These are phyloP conservation scores for Fusarium begoniae DNA, from an alignment of 2,329 filamentous ascomycete genomes.

Conservation along the genomic window DNA sequence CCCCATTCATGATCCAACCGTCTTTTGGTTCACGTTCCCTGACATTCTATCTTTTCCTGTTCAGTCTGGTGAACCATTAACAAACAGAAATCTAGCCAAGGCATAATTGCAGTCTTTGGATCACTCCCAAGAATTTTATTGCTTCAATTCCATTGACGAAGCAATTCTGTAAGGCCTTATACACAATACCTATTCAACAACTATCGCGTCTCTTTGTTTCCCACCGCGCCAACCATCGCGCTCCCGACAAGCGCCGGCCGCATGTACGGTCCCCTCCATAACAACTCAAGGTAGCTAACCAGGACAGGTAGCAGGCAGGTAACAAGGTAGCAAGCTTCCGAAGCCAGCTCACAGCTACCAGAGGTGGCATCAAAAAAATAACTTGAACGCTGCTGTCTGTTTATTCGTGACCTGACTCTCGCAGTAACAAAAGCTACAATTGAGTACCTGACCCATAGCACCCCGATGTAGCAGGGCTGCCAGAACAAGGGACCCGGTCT, in stretches of 20 bases:
- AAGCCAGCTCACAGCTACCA: slow-evolving; percentile 31
- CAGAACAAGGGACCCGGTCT: slow-evolving; percentile 34
- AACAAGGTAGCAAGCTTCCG: slow-evolving; percentile 10
- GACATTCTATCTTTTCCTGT: slow-evolving; percentile 4
- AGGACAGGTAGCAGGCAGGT: slow-evolving; percentile 7
- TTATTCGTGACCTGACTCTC: slow-evolving; percentile 13
- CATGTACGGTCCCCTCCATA: slow-evolving; percentile 34
- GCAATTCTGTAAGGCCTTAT: neutral
- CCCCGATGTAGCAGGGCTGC: slow-evolving; percentile 35
- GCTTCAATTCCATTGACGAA: neutral
- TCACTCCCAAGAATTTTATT: neutral
- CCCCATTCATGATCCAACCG: slow-evolving; percentile 24
- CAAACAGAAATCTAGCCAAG: neutral
- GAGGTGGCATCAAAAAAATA: slow-evolving; percentile 24
- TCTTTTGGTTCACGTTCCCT: slow-evolving; percentile 3
- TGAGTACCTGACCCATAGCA: slow-evolving; percentile 24
- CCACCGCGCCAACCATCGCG: slow-evolving; percentile 37
- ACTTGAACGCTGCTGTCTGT: slow-evolving; percentile 25
- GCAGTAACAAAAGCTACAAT: slow-evolving; percentile 30
- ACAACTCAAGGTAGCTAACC: slow-evolving; percentile 15
- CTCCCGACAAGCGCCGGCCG: slow-evolving; percentile 43
- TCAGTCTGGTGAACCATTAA: neutral
- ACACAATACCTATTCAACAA: neutral
- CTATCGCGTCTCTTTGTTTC: slow-evolving; percentile 34
- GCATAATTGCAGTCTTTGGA: neutral